Conservation (phyloP, 2,329 filamentous ascomycete genomes). For the Zalaria sp. region DNA sequence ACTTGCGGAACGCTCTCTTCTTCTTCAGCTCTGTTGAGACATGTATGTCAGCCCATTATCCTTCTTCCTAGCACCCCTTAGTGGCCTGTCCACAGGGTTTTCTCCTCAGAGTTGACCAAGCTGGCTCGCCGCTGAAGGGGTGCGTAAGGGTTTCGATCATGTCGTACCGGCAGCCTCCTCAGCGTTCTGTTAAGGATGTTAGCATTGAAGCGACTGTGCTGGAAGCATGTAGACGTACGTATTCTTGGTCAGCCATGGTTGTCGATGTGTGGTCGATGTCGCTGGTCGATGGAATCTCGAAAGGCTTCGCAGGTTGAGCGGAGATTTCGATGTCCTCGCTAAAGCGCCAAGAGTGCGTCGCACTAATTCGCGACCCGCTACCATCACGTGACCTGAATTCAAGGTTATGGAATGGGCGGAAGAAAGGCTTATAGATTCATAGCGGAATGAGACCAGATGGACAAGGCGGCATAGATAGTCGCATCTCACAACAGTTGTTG, state of each 20-base stretch:
- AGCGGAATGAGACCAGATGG: no score
- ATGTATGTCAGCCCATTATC: constrained; percentile 19
- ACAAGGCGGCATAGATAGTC: no score
- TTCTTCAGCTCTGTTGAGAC: constrained; percentile 75
- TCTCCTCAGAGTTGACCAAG: constrained; percentile 14
- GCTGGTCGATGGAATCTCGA: constrained; percentile 2
- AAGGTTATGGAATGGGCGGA: no score
- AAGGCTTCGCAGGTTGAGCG: neutral
- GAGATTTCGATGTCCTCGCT: neutral
- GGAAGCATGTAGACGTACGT: constrained; percentile 49
- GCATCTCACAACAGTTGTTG: no score
- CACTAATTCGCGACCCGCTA: neutral
- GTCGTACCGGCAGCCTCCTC: constrained; percentile 77
- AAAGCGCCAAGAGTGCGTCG: no score
- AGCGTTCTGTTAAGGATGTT: constrained; percentile 53
- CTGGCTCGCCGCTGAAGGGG: constrained; percentile 12
- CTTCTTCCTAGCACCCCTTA: constrained; percentile 24
- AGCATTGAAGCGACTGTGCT: constrained; percentile 19
- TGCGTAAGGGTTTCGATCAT: constrained; percentile 5
- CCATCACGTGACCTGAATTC: neutral
- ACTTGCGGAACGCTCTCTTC: constrained; percentile 99
- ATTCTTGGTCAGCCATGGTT: constrained; percentile 73
- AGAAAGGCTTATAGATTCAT: no score
- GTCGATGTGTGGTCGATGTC: constrained; percentile 18
- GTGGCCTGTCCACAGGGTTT: constrained; percentile 28